These are phyloP conservation scores for Furcasterigmium furcatum DNA, from an alignment of 2,329 filamentous ascomycete genomes.

Conservation along the genomic window DNA sequence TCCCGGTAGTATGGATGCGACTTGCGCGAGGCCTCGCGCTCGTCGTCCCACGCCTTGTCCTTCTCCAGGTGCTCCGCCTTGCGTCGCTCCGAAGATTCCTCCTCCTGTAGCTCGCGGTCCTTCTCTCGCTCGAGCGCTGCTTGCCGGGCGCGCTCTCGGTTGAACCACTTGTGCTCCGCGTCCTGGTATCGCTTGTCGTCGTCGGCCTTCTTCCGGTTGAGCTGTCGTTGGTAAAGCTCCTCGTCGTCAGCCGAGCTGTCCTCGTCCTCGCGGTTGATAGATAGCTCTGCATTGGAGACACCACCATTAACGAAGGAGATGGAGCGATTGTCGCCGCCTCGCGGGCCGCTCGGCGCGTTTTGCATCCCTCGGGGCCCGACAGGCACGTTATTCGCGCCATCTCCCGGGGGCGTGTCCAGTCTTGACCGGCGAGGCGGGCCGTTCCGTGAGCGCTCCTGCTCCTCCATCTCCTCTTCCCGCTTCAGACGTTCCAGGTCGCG, in stretches of 20 bases:
- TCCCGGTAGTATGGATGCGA: conserved; percentile 83
- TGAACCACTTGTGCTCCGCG: conserved; percentile 85
- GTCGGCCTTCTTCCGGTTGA: conserved; percentile 70
- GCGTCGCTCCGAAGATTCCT: conserved; percentile 59
- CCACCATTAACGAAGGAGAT: conserved; percentile 82
- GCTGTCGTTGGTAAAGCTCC: conserved; percentile 72
- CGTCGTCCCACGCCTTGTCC: conserved; percentile 80
- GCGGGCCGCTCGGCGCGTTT: conserved; percentile 68
- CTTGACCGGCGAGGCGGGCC: conserved; percentile 60
- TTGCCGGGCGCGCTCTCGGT: conserved; percentile 79
- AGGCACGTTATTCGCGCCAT: conserved; percentile 68
- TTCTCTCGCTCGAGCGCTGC: conserved; percentile 84
- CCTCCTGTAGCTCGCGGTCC: conserved; percentile 74
- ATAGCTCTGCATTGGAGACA: conserved; percentile 55
- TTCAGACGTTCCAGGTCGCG: conserved; percentile 84
- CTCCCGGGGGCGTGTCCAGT: conserved; percentile 68
- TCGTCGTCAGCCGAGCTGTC: conserved; percentile 85
- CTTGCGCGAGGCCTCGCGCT: conserved; percentile 72
- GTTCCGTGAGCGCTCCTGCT: conserved; percentile 74
- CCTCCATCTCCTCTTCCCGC: conserved; percentile 89
- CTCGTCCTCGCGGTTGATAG: conserved; percentile 70
- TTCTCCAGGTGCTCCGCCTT: conserved; percentile 66
- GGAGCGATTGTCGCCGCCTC: conserved; percentile 60
- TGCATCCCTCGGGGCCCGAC: conserved; percentile 68
- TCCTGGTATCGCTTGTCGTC: conserved; percentile 79